Evolutionary conservation across 768 basidiomycete genomes (phyloP).

Genomic region (Psilocybe cyanescens): DNA sequence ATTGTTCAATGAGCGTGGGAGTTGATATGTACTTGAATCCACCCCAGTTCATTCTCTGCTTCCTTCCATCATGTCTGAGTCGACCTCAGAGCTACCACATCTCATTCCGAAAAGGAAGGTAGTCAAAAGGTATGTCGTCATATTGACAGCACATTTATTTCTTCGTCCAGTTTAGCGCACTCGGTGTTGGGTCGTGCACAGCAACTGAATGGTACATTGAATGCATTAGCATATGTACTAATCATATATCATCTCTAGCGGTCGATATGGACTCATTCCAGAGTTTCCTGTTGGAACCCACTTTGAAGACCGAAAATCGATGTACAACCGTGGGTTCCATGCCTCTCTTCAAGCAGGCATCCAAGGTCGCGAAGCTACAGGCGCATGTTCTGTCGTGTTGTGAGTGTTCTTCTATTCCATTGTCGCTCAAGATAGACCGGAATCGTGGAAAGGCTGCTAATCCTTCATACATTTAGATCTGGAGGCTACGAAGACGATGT

Average conservation of each 20-base stretch:
- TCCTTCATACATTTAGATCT: conserved; percentile 8
- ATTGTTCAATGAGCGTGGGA: neutral
- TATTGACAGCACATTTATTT: neutral
- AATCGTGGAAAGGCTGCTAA: neutral
- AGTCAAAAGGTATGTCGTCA: neutral
- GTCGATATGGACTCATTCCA: conserved; percentile 11
- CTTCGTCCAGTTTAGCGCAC: too few species aligned
- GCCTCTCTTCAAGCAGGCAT: conserved; percentile 5
- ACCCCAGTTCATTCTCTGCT: neutral
- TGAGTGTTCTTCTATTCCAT: neutral
- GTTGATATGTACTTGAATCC: neutral
- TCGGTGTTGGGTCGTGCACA: too few species aligned
- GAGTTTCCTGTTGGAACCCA: conserved; percentile 12
- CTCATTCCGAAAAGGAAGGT: neutral
- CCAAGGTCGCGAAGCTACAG: conserved; percentile 6
- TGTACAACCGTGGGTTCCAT: conserved; percentile 6
- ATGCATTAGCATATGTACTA: neutral
- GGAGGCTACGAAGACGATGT: conserved; percentile 23
- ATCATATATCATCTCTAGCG: neutral
- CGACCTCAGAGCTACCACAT: neutral
- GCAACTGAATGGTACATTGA: neutral
- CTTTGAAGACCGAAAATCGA: neutral
- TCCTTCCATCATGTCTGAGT: neutral
- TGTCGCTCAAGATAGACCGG: neutral
- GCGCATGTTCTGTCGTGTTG: conserved; percentile 15